Evolutionary conservation across 2,329 filamentous ascomycete species (phyloP).

Genomic region (Endoconidiophora polonica): DNA sequence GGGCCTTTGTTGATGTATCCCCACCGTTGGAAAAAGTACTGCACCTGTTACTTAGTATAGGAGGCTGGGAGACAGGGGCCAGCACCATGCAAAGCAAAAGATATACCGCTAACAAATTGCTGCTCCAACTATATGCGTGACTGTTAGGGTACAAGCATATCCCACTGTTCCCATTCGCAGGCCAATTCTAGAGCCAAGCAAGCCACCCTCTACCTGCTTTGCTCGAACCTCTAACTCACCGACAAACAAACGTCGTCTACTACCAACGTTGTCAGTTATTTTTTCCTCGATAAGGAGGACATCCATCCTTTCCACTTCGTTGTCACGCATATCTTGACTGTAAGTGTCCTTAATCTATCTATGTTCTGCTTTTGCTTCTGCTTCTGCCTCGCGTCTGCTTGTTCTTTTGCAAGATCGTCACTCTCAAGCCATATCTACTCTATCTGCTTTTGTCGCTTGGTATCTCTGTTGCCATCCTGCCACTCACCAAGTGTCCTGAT

Average conservation of each 20-base stretch:
- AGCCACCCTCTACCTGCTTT: background rate
- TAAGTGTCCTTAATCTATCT: conserved; percentile 1
- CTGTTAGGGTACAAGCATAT: conserved; percentile 10
- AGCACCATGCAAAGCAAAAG: background rate
- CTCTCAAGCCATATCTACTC: background rate
- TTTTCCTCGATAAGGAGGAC: conserved; percentile 12
- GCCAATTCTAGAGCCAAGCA: background rate
- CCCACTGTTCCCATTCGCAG: conserved; percentile 1
- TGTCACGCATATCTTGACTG: conserved; percentile 10
- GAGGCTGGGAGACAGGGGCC: conserved; percentile 12
- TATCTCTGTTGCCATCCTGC: conserved; percentile 1
- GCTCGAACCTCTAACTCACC: conserved; percentile 10
- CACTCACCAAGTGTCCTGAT: background rate
- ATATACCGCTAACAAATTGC: conserved; percentile 5
- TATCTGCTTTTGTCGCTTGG: background rate
- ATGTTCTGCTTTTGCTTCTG: background rate
- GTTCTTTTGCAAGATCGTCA: background rate
- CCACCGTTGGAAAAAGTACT: conserved; percentile 2
- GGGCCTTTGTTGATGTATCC: background rate
- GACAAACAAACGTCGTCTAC: conserved; percentile 12
- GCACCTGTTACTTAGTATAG: conserved; percentile 6
- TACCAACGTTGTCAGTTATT: conserved; percentile 10
- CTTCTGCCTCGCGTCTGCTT: background rate
- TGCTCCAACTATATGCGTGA: background rate
- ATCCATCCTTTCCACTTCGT: conserved; percentile 11